Base-by-base conservation (phyloP, 176 grass and related monocot species). In the Aegilops speltoides region DNA sequence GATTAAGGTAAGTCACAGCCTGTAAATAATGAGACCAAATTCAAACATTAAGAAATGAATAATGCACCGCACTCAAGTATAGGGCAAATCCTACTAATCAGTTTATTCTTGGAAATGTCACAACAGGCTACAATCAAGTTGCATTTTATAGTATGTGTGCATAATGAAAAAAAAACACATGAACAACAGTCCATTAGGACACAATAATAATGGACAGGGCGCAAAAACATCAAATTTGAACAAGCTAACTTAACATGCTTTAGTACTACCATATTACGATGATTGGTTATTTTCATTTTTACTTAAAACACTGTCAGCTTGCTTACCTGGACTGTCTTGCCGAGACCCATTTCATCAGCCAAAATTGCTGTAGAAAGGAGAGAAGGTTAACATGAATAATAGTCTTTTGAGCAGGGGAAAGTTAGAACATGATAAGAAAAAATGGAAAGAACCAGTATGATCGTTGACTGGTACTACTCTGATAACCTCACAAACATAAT, bases 321-420 rank as follows among this genome's bases (percentile, higher is more conserved):
- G 45, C 64, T 37, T 96, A 94, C 97, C 92, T 96, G 97, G 56
- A 99, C 90, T 73, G 97, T 99, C 83, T 99, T 96, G 82, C n/a
- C 97, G 2, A 99, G 97, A 46, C 94, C 94, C 97, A 99, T 99
- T 89, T 99, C 97, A 96, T 99, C 97, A 62, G 97, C 94, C 87
- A 99, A 88, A 82, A 99, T 99, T 60, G 94, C 94, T 99, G 90
- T 61, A 87, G 23, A 84, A 59, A 85, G 32, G 76, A 48, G 82
- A 7, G 73, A 40, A 79, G 69, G 36, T 70, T 62, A 46, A 45
- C 16, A 87, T 20, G 13, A 68, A 76, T 23, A 57, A 45, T 75
- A 75, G 12, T 61, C 8, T 67, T 46, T 50, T 64, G 24, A 12
- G 72, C 78, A 82, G 24, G 26, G 15, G 23, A 17, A 32, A 68